Conservation (phyloP, 352 stramenopile genomes). For the Phytophthora sansomeana region DNA sequence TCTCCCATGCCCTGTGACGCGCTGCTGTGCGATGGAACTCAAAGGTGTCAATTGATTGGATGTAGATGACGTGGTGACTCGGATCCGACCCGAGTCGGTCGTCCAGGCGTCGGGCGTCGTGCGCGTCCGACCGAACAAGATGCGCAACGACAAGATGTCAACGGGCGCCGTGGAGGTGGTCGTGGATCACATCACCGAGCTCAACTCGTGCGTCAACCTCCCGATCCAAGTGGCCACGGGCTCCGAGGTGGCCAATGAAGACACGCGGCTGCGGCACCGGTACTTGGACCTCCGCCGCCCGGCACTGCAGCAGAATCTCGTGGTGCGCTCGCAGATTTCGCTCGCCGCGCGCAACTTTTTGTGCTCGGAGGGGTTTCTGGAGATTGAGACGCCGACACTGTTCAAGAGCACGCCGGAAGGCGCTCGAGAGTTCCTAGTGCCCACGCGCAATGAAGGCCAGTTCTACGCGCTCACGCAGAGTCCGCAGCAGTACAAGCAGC, state of each 20-base stretch:
- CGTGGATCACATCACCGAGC: conserved; percentile 61
- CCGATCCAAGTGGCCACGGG: conserved; percentile 71
- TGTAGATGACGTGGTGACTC: conserved; percentile 51
- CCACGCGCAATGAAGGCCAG: conserved; percentile 65
- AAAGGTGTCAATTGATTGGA: not conserved
- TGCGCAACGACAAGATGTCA: conserved; percentile 75
- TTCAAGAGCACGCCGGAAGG: conserved; percentile 92
- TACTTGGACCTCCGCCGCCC: conserved; percentile 85
- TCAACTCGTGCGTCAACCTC: conserved; percentile 69
- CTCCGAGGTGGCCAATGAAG: conserved; percentile 66
- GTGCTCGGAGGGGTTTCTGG: conserved; percentile 75
- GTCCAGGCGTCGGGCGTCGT: conserved; percentile 74
- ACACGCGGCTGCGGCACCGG: conserved; percentile 78
- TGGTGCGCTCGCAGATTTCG: conserved; percentile 75
- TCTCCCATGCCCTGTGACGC: not conserved
- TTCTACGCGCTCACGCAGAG: conserved; percentile 92
- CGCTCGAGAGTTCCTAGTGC: conserved; percentile 88
- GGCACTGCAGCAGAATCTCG: conserved; percentile 81
- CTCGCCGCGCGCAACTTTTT: conserved; percentile 78
- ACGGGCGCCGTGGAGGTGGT: conserved; percentile 82
- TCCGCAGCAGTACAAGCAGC: conserved; percentile 93
- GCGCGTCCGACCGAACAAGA: conserved; percentile 59
- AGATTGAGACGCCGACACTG: conserved; percentile 91
- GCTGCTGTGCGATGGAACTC: not conserved
- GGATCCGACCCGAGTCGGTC: conserved; percentile 74